phyloP scores from a whole-genome alignment of 1,284 basidiomycete species.

The Cutaneotrichosporon spelunceum region DNA sequence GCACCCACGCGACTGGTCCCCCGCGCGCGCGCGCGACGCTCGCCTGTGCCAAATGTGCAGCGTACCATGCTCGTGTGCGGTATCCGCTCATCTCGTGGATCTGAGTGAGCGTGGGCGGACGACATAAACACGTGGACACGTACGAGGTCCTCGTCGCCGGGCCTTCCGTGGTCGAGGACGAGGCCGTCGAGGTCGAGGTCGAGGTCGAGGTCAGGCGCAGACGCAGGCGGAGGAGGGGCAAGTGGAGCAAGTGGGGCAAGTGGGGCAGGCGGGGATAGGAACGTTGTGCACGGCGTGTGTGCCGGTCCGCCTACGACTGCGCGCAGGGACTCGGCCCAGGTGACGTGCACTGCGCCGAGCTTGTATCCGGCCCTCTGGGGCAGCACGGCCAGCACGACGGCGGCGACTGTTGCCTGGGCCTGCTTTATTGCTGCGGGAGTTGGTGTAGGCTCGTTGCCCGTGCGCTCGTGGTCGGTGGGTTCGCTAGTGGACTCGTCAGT shows the following conservation, averaged over 20 bases:
- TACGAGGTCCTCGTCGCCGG: slow-evolving; percentile 23
- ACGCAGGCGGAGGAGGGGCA: too few relatives aligned
- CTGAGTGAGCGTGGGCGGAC: slow-evolving; percentile 21
- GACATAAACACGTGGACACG: slow-evolving; percentile 1
- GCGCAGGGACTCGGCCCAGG: slow-evolving; percentile 16
- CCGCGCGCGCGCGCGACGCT: slow-evolving; percentile 17
- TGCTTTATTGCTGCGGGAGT: not conserved
- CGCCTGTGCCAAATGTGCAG: slow-evolving; percentile 15
- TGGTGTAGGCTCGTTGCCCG: too few relatives aligned
- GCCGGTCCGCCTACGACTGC: not conserved
- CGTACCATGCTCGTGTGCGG: slow-evolving; percentile 23
- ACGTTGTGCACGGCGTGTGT: not conserved
- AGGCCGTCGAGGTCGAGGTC: too few relatives aligned
- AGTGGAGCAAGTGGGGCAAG: too few relatives aligned
- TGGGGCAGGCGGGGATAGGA: too few relatives aligned
- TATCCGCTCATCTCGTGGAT: slow-evolving; percentile 14
- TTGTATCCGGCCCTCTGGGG: not conserved
- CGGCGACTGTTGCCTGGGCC: slow-evolving; percentile 10
- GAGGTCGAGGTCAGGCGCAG: too few relatives aligned
- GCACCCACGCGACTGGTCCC: slow-evolving; percentile 23
- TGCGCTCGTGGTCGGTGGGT: too few relatives aligned
- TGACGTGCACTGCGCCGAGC: slow-evolving; percentile 16
- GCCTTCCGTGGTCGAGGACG: slow-evolving; percentile 14
- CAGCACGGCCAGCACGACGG: slow-evolving; percentile 6
- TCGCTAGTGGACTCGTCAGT: too few relatives aligned